A percentile compares a stretch with the other conserved stretches of the same genome.
Evolutionary conservation across 352 stramenopile species (phyloP).

Genomic region (Globisporangium lucens): DNA sequence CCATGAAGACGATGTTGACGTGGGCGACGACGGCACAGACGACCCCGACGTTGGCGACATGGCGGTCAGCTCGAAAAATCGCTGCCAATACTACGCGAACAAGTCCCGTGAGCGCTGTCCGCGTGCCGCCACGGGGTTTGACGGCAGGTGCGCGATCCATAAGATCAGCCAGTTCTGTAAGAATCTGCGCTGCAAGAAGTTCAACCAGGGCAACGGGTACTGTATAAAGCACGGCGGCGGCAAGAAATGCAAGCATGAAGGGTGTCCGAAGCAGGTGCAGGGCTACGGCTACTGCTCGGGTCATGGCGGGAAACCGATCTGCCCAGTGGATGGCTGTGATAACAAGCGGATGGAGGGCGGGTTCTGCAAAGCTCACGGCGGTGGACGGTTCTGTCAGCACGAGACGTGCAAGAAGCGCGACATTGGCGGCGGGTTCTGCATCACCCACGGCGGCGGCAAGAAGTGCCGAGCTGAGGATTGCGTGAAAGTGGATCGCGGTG

Average conservation of each 20-base stretch:
- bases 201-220: constrained; percentile 81
- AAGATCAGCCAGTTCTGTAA: constrained; percentile 86
- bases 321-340: constrained; percentile 66
- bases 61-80: constrained; percentile 31
- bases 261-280: constrained; percentile 81
- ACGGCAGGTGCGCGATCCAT: constrained; percentile 74
- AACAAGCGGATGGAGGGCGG: constrained; percentile 86
- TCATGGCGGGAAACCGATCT: constrained; percentile 78
- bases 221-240: constrained; percentile 85
- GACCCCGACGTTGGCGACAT: constrained; percentile 21
- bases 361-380: constrained; percentile 84
- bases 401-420: constrained; percentile 77
- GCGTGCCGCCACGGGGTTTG: constrained; percentile 59
- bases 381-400: constrained; percentile 72
- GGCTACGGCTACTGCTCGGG: constrained; percentile 83
- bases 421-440: constrained; percentile 84
- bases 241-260: constrained; percentile 80
- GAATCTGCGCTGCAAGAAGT: constrained; percentile 74
- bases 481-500: constrained; percentile 76
- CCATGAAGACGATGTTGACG: constrained; percentile 16
- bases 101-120: constrained; percentile 67
- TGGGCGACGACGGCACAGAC: constrained; percentile 17
- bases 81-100: constrained; percentile 63
- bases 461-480: constrained; percentile 71
- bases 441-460: constrained; percentile 84